Percentiles rank a stretch among this genome's conserved stretches.
These are phyloP conservation scores for Talaromyces sp. DNA, from an alignment of 2,329 filamentous ascomycete species.

Conservation along the genomic window DNA sequence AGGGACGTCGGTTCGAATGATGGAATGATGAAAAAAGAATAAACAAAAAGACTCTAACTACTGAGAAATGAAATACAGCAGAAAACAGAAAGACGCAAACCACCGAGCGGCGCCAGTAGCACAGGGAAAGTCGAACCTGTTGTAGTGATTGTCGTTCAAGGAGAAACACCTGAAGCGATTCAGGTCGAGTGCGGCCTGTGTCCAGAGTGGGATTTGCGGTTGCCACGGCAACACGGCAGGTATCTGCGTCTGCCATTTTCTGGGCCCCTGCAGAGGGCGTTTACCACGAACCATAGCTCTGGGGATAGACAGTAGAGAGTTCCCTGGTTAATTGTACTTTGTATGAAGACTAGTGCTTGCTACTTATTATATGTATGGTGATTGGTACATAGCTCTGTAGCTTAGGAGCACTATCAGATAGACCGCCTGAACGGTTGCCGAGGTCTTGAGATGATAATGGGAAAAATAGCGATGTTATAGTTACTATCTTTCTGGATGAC, in stretches of 20 bases:
- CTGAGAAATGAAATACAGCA: slow-evolving; percentile 8
- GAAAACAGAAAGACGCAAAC: slow-evolving; percentile 5
- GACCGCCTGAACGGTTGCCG: neutral
- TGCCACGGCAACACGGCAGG: slow-evolving; percentile 12
- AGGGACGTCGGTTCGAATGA: neutral
- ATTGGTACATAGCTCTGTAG: neutral
- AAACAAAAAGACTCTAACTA: slow-evolving; percentile 7
- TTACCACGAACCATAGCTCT: neutral
- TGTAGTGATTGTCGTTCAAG: neutral
- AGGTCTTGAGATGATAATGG: neutral
- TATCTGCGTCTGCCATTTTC: neutral
- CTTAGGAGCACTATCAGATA: no score
- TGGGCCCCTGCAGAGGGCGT: neutral
- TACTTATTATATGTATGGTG: neutral
- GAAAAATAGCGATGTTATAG: no score
- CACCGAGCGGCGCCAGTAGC: neutral
- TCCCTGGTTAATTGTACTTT: neutral
- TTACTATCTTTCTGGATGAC: neutral
- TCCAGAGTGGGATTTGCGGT: neutral
- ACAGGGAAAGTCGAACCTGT: slow-evolving; percentile 1
- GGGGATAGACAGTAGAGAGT: no score
- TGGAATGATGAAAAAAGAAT: neutral
- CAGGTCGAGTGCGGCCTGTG: neutral
- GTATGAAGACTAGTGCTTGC: neutral
- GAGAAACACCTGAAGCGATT: neutral